Evolutionary conservation across 1,139 yeast species (phyloP).

Genomic region (Pichia sp.): DNA sequence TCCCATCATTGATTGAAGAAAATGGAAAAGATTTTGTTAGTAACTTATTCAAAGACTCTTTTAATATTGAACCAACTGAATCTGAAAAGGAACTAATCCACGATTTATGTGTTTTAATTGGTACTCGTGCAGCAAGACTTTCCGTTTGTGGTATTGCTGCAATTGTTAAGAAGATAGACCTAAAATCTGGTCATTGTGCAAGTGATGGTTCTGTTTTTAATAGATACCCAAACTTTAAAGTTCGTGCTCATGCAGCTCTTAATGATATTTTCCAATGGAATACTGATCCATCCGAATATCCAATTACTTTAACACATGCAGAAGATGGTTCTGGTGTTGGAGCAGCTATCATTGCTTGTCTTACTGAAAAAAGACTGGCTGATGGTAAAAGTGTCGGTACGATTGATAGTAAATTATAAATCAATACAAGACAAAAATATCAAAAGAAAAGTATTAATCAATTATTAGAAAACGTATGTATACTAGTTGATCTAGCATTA

Average conservation of each 20-base stretch:
- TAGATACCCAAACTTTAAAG: conserved; percentile 87
- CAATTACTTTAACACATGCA: conserved; percentile 79
- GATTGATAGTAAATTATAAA: conserved; percentile 5
- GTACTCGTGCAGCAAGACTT: conserved; percentile 88
- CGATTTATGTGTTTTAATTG: conserved; percentile 78
- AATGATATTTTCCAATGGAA: conserved; percentile 89
- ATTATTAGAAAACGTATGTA: too few species aligned
- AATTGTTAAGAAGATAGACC: conserved; percentile 79
- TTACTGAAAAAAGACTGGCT: conserved; percentile 71
- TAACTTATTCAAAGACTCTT: conserved; percentile 52
- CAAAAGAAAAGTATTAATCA: too few species aligned
- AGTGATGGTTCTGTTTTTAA: conserved; percentile 96
- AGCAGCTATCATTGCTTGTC: conserved; percentile 95
- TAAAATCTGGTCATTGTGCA: conserved; percentile 74
- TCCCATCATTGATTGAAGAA: conserved; percentile 79
- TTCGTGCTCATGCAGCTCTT: conserved; percentile 83
- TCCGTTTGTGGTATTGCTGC: conserved; percentile 97
- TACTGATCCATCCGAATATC: conserved; percentile 51
- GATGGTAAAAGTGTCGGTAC: conserved; percentile 70
- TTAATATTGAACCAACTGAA: conserved; percentile 60
- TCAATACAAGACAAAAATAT: too few species aligned
- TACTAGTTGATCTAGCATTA: too few species aligned
- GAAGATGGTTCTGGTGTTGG: conserved; percentile 99
- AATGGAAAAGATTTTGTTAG: conserved; percentile 72
- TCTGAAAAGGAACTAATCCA: conserved; percentile 82